These are phyloP conservation scores for Plectranthus barbatus DNA, from an alignment of 257 asterid species.

Conservation along the genomic window DNA sequence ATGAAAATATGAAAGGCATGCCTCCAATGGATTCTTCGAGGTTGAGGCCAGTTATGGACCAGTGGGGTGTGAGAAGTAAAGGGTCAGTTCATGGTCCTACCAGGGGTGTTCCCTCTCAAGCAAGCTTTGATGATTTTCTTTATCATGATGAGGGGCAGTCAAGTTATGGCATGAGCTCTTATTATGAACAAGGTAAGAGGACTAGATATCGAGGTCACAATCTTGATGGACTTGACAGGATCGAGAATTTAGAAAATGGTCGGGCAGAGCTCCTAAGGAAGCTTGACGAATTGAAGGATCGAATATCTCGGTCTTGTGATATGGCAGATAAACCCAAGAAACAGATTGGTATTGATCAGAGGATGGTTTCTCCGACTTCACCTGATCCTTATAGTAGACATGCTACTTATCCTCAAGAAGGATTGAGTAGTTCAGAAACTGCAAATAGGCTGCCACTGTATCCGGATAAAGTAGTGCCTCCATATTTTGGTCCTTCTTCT, in stretches of 20 bases:
- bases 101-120: slow-evolving; percentile 24
- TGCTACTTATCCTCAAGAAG: slow-evolving; percentile 32
- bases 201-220: slow-evolving; percentile 35
- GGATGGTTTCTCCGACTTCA: slow-evolving; percentile 28
- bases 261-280: slow-evolving; percentile 72
- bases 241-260: slow-evolving; percentile 54
- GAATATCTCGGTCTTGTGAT: slow-evolving; percentile 59
- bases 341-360: slow-evolving; percentile 24
- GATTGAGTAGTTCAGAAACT: slow-evolving; percentile 27
- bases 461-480: slow-evolving; percentile 31
- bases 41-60: slow-evolving; percentile 35
- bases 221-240: slow-evolving; percentile 39
- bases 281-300: slow-evolving; percentile 74
- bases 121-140: slow-evolving; percentile 30
- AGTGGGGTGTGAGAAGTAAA: slow-evolving; percentile 26
- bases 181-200: slow-evolving; percentile 40
- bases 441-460: slow-evolving; percentile 30
- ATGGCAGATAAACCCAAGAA: slow-evolving; percentile 45
- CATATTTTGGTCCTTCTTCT: slow-evolving; percentile 27
- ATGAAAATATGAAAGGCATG: slow-evolving; percentile 25
- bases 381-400: slow-evolving; percentile 41
- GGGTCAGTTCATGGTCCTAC: slow-evolving; percentile 20
- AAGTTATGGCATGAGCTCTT: slow-evolving; percentile 33
- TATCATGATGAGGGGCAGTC: slow-evolving; percentile 59
- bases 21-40: slow-evolving; percentile 36